A percentile compares a stretch with the other conserved stretches of the same genome.
phyloP scores from a whole-genome alignment of 148 eudicot species.

The Hydrangea macrophylla region DNA sequence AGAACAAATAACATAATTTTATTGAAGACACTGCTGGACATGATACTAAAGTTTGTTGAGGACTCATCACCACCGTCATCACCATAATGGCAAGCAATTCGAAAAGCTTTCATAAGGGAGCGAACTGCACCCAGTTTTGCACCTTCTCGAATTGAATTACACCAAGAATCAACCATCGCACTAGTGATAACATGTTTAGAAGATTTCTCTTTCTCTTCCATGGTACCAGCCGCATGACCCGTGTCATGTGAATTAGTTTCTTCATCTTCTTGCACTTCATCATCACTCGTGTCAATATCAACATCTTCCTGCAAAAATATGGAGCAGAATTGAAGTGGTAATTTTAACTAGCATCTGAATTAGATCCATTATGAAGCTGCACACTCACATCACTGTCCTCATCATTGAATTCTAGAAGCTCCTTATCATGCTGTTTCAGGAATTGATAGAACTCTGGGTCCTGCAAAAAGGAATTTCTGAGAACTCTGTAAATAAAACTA shows the following conservation, averaged over 20 bases:
- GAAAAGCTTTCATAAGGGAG: slow-evolving; percentile 75
- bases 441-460: slow-evolving; percentile 88
- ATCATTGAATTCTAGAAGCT: slow-evolving; percentile 73
- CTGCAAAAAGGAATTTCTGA: slow-evolving; percentile 39
- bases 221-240: slow-evolving; percentile 15
- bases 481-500: background rate
- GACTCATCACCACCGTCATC: slow-evolving; percentile 70
- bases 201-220: slow-evolving; percentile 41
- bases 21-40: slow-evolving; percentile 91
- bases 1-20: slow-evolving; percentile 76
- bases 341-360: slow-evolving; percentile 13
- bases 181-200: slow-evolving; percentile 54
- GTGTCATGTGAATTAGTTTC: slow-evolving; percentile 18
- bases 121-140: slow-evolving; percentile 67
- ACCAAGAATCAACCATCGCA: slow-evolving; percentile 93
- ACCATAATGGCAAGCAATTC: slow-evolving; percentile 90
- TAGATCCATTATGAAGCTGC: slow-evolving; percentile 5
- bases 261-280: slow-evolving; percentile 36
- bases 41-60: slow-evolving; percentile 49
- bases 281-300: slow-evolving; percentile 49
- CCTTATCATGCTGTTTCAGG: slow-evolving; percentile 77
- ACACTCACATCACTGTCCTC: slow-evolving; percentile 81
- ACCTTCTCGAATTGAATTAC: slow-evolving; percentile 46
- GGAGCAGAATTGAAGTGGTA: slow-evolving; percentile 17
- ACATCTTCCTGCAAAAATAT: slow-evolving; percentile 30